Evolutionary conservation across 75 land plant genomes (phyloP).

Genomic region (Sequoiadendron giganteum): DNA sequence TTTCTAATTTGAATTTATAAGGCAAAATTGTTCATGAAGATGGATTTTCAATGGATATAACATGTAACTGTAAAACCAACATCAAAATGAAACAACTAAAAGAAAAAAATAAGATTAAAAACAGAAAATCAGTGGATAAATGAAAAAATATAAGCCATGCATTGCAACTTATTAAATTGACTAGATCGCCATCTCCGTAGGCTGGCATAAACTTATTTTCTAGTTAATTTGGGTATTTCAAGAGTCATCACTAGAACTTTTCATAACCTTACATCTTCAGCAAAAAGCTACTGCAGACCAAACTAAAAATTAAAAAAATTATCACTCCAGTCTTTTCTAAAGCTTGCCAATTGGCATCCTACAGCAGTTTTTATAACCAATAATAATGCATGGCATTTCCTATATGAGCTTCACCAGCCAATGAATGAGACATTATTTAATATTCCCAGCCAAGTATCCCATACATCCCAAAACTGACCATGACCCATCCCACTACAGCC

Average conservation of each 20-base stretch:
- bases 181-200: background rate
- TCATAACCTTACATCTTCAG: background rate
- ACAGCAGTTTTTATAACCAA: background rate
- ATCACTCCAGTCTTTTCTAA: background rate
- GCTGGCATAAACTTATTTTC: background rate
- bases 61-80: background rate
- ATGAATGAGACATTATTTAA: background rate
- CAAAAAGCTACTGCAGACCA: background rate
- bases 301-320: background rate
- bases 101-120: background rate
- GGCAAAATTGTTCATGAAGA: background rate
- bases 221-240: background rate
- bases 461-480: background rate
- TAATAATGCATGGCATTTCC: background rate
- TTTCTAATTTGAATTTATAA: background rate
- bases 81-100: background rate
- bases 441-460: background rate
- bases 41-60: background rate
- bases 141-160: background rate
- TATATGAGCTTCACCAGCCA: background rate
- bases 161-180: background rate
- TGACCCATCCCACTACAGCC: background rate
- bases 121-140: background rate
- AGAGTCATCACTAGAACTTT: background rate
- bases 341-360: background rate